These are phyloP conservation scores for Zygosaccharomyces sapae DNA, from an alignment of 1,139 yeast genomes.

Conservation along the genomic window DNA sequence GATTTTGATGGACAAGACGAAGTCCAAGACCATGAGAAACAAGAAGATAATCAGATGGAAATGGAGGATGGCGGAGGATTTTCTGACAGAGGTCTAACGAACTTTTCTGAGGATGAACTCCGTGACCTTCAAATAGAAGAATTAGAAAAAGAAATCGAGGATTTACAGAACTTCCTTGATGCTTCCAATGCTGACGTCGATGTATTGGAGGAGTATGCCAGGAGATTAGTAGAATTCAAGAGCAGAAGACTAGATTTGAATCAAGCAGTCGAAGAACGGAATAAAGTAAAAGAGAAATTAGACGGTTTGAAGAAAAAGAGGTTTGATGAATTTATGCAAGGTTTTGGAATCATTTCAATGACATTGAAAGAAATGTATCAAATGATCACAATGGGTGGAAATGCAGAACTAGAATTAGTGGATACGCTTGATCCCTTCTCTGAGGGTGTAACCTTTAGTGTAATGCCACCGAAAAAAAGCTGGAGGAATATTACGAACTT, in stretches of 20 bases:
- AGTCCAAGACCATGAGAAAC: conserved; percentile 14
- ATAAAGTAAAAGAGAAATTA: conserved; percentile 54
- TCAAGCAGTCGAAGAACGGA: conserved; percentile 62
- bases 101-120: conserved; percentile 52
- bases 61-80: conserved; percentile 24
- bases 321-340: conserved; percentile 87
- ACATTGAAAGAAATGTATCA: conserved; percentile 96
- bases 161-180: conserved; percentile 54
- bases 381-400: conserved; percentile 99
- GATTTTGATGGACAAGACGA: conserved; percentile 6
- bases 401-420: conserved; percentile 93
- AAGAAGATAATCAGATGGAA: conserved; percentile 24
- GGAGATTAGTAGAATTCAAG: conserved; percentile 59
- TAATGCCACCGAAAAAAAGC: conserved; percentile 98
- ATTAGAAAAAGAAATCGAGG: conserved; percentile 51
- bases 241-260: conserved; percentile 64
- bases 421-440: conserved; percentile 95
- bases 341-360: conserved; percentile 80
- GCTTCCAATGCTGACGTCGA: conserved; percentile 67
- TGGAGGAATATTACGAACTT: conserved; percentile 94
- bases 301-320: conserved; percentile 73
- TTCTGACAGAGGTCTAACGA: conserved; percentile 36
- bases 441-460: conserved; percentile 93
- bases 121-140: conserved; percentile 46
- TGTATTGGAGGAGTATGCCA: conserved; percentile 71